Evolutionary conservation across 2,329 filamentous ascomycete species (phyloP).

Genomic region (Hypoxylon sp.): DNA sequence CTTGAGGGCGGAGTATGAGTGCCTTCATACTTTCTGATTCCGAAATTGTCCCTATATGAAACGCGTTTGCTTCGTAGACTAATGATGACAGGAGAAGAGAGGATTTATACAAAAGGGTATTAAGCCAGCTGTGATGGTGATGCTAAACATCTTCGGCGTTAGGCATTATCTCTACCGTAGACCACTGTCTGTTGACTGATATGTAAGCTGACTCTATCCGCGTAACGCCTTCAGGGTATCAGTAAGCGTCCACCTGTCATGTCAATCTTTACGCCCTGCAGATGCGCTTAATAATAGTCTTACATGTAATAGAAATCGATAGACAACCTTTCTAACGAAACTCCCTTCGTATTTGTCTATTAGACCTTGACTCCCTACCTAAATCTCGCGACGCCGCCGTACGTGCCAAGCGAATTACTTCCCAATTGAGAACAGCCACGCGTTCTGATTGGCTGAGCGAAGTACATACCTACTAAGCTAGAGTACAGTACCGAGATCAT

Average conservation of each 20-base stretch:
- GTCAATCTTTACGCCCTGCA: constrained; percentile 10
- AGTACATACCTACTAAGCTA: no score
- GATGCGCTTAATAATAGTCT: constrained; percentile 12
- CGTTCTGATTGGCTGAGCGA: constrained; percentile 17
- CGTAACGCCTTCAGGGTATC: background rate
- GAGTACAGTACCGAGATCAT: background rate
- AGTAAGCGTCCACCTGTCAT: background rate
- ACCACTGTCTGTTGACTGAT: background rate
- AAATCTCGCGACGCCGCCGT: background rate
- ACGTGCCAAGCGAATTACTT: constrained; percentile 20
- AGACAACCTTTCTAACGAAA: background rate
- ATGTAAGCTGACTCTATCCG: constrained; percentile 13
- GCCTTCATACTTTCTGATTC: constrained; percentile 9
- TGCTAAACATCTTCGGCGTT: background rate
- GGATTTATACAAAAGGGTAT: background rate
- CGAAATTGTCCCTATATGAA: background rate
- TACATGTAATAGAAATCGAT: background rate
- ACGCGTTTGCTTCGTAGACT: background rate
- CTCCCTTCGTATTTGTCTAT: background rate
- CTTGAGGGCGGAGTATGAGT: constrained; percentile 3
- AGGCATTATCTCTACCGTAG: background rate
- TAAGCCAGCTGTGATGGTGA: background rate
- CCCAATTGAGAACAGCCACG: constrained; percentile 14
- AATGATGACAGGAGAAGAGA: background rate
- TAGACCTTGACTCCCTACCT: background rate